Evolutionary conservation across 371 early-diverging fungal genomes (phyloP).

Genomic region (Rhizopus delemar): DNA sequence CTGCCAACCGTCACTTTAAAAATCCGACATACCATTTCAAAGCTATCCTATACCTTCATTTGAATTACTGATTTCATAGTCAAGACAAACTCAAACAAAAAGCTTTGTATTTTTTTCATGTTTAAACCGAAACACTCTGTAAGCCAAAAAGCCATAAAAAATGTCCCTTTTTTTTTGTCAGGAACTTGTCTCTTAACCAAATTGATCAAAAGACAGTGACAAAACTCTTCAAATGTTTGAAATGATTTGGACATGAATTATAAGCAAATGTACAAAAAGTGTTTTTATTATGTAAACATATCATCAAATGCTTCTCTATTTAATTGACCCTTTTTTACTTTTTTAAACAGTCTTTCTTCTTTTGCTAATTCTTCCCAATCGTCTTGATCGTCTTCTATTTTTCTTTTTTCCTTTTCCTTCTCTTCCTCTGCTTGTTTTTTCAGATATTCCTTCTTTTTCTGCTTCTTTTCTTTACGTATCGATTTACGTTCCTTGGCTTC

Average conservation of each 20-base stretch:
- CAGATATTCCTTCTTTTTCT: conserved; percentile 58
- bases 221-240: no score
- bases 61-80: no score
- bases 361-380: conserved; percentile 54
- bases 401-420: conserved; percentile 46
- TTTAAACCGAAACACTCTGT: no score
- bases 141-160: neutral
- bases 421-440: conserved; percentile 51
- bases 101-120: no score
- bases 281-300: conserved; percentile 26
- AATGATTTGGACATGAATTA: neutral
- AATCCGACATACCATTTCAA: neutral
- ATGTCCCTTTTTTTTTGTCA: no score
- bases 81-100: no score
- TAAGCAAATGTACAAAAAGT: neutral
- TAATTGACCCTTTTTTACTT: conserved; percentile 53
- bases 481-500: conserved; percentile 66
- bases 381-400: conserved; percentile 44
- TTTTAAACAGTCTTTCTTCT: conserved; percentile 59
- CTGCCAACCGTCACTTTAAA: conserved; percentile 12
- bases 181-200: no score
- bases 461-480: conserved; percentile 71
- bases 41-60: no score
- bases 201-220: neutral
- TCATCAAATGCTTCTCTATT: conserved; percentile 55